Evolutionary conservation across 352 stramenopile genomes (phyloP).

Genomic region (Phytophthora pini): DNA sequence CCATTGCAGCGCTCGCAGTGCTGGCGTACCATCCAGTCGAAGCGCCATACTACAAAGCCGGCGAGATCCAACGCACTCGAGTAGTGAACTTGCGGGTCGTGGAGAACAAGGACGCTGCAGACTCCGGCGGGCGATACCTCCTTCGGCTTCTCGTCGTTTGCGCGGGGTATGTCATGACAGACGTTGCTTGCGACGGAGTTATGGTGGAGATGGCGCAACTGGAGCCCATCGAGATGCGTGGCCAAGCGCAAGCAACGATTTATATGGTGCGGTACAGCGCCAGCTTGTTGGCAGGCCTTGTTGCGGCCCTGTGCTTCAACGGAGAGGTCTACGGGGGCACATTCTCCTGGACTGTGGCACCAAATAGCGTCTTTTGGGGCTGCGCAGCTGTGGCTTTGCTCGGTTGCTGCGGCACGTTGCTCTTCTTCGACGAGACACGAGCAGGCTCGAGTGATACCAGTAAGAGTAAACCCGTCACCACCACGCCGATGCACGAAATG

Average conservation of each 20-base stretch:
- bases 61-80: constrained; percentile 69
- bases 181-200: constrained; percentile 69
- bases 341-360: constrained; percentile 59
- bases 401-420: constrained; percentile 41
- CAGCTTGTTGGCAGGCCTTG: constrained; percentile 48
- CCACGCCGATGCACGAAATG: constrained; percentile 57
- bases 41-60: constrained; percentile 56
- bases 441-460: constrained; percentile 23
- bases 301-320: constrained; percentile 71
- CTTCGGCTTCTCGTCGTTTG: constrained; percentile 66
- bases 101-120: constrained; percentile 53
- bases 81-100: constrained; percentile 43
- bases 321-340: constrained; percentile 64
- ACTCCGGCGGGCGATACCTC: constrained; percentile 58
- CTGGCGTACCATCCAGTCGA: constrained; percentile 60
- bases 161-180: constrained; percentile 71
- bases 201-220: constrained; percentile 79
- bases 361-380: constrained; percentile 63
- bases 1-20: constrained; percentile 37
- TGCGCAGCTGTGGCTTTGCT: constrained; percentile 50
- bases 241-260: constrained; percentile 65
- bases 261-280: constrained; percentile 71
- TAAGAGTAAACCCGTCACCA: constrained; percentile 21
- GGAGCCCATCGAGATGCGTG: constrained; percentile 68
- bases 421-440: constrained; percentile 59